Percentiles rank a stretch among this genome's conserved stretches.
Conservation (phyloP, 306 rosid genomes). For the Amphicarpaea edgeworthii region DNA sequence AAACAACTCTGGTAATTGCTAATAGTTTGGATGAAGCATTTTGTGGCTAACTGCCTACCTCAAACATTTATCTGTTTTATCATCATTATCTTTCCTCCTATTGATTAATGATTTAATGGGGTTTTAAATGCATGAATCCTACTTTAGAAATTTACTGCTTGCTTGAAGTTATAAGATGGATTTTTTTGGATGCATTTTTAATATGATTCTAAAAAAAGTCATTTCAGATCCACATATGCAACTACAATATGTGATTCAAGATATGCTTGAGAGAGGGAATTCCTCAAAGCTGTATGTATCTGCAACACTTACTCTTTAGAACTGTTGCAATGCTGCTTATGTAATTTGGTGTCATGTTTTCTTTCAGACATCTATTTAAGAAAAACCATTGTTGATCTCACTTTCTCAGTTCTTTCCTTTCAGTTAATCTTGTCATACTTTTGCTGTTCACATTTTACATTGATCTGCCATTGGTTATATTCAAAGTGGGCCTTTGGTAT, state of each 20-base stretch:
- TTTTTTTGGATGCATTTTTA: constrained; percentile 5
- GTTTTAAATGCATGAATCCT: constrained; percentile 25
- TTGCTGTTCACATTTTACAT: constrained; percentile 9
- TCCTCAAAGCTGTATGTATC: constrained; percentile 86
- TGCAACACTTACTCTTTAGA: constrained; percentile 15
- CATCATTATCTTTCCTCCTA: neutral
- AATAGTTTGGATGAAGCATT: constrained; percentile 22
- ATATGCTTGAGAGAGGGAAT: constrained; percentile 88
- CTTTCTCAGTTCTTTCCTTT: constrained; percentile 8
- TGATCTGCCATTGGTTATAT: constrained; percentile 8
- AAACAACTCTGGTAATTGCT: constrained; percentile 1
- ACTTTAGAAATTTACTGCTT: constrained; percentile 11
- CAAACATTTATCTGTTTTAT: constrained; percentile 2
- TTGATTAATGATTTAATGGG: constrained; percentile 13
- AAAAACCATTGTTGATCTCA: neutral
- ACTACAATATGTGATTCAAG: constrained; percentile 90
- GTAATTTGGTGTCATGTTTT: constrained; percentile 13
- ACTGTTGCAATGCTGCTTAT: constrained; percentile 3
- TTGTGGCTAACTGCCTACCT: constrained; percentile 10
- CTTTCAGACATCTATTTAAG: neutral
- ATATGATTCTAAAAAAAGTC: constrained; percentile 30
- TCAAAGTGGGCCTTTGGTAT: constrained; percentile 3
- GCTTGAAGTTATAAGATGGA: constrained; percentile 25
- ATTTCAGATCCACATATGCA: constrained; percentile 89
- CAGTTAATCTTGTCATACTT: constrained; percentile 3